These are phyloP conservation scores for Beauveria bassiana DNA, from an alignment of 2,329 filamentous ascomycete genomes.

Conservation along the genomic window DNA sequence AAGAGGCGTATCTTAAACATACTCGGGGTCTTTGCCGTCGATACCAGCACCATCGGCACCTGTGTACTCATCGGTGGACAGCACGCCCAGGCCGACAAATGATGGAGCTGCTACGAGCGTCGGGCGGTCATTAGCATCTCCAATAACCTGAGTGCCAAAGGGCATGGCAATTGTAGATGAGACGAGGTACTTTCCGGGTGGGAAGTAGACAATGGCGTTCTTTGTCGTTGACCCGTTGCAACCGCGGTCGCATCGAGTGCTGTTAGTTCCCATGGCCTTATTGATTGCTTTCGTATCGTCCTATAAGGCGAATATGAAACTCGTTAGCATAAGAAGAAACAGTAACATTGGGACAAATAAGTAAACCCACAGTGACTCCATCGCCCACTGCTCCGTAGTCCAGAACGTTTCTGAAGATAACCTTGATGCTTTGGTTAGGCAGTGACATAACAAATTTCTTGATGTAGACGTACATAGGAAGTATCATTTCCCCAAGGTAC, in stretches of 20 bases:
- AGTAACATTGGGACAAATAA: neutral
- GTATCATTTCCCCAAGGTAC: slow-evolving; percentile 19
- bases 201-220: slow-evolving; percentile 15
- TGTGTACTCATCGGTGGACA: slow-evolving; percentile 36
- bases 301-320: neutral
- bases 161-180: neutral
- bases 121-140: slow-evolving; percentile 39
- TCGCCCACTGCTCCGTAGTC: slow-evolving; percentile 4
- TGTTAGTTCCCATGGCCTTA: slow-evolving; percentile 20
- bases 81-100: slow-evolving; percentile 46
- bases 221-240: neutral
- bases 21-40: slow-evolving; percentile 9
- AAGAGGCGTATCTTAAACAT: neutral
- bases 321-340: neutral
- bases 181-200: slow-evolving; percentile 10
- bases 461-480: neutral
- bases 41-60: neutral
- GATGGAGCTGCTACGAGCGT: slow-evolving; percentile 42
- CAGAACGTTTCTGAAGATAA: slow-evolving; percentile 2
- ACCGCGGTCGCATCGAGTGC: neutral
- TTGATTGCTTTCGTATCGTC: slow-evolving; percentile 29
- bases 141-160: neutral
- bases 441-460: neutral
- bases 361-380: neutral
- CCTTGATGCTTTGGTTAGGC: neutral